Conservation (phyloP, 1,139 yeast genomes). For the Kluyveromyces sp. region DNA sequence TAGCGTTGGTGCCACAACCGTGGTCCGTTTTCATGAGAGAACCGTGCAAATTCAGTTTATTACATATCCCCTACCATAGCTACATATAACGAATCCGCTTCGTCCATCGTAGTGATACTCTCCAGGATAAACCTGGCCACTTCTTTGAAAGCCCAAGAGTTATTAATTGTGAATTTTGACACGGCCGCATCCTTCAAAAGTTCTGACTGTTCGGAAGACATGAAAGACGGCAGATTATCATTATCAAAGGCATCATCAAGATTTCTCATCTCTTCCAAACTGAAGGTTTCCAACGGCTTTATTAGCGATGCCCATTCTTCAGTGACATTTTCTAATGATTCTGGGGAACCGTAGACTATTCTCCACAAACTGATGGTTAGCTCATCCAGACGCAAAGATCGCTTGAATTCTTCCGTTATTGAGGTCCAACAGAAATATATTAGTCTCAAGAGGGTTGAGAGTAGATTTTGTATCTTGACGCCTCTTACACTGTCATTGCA, state of each 20-base stretch:
- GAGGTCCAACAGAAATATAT: constrained; percentile 24
- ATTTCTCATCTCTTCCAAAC: constrained; percentile 15
- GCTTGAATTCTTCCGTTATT: constrained; percentile 15
- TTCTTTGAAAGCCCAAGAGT: constrained; percentile 58
- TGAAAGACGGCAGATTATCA: constrained; percentile 20
- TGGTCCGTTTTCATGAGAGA: neutral
- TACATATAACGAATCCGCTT: constrained; percentile 66
- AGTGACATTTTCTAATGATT: neutral
- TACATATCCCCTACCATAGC: constrained; percentile 41
- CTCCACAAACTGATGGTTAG: constrained; percentile 28
- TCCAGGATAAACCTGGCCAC: constrained; percentile 67
- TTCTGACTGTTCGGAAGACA: constrained; percentile 19
- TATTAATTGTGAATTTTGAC: constrained; percentile 31
- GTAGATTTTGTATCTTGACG: constrained; percentile 15
- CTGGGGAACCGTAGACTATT: constrained; percentile 18
- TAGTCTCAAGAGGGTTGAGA: constrained; percentile 20
- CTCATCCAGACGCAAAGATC: constrained; percentile 21
- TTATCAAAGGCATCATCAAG: constrained; percentile 30
- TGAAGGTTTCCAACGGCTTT: constrained; percentile 20
- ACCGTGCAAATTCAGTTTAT: neutral
- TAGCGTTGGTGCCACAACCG: neutral
- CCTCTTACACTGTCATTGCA: constrained; percentile 25
- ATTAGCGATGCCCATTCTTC: constrained; percentile 17
- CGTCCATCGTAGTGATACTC: constrained; percentile 64
- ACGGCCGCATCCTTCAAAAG: constrained; percentile 15